Evolutionary conservation across 2,329 filamentous ascomycete species (phyloP).

Genomic region (Pseudogymnoascus sp.): DNA sequence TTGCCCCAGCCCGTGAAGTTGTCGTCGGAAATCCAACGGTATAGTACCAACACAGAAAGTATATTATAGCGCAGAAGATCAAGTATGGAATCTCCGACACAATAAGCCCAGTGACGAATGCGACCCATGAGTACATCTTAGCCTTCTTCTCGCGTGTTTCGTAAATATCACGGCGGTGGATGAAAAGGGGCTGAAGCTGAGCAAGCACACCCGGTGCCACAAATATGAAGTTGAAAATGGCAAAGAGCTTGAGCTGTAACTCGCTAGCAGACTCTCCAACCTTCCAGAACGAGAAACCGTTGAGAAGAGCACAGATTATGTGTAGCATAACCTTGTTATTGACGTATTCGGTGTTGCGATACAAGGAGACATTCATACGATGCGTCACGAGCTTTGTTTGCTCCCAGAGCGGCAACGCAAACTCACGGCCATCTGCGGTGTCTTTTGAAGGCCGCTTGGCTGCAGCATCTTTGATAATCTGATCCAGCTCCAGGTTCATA

Average conservation of each 20-base stretch:
- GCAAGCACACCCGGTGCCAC: constrained; percentile 49
- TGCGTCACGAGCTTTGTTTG: constrained; percentile 57
- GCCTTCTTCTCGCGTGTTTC: constrained; percentile 51
- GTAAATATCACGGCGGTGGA: constrained; percentile 47
- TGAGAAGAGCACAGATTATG: constrained; percentile 46
- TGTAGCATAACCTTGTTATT: constrained; percentile 44
- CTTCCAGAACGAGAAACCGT: constrained; percentile 54
- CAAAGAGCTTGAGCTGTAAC: constrained; percentile 47
- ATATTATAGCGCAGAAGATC: constrained; percentile 35
- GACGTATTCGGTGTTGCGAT: constrained; percentile 48
- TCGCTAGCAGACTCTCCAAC: constrained; percentile 42
- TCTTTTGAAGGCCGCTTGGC: constrained; percentile 31
- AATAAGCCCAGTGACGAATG: constrained; percentile 46
- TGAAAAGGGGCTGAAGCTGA: constrained; percentile 51
- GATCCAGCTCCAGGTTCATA: constrained; percentile 53
- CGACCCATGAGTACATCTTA: constrained; percentile 52
- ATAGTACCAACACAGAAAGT: constrained; percentile 49
- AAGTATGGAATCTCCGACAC: constrained; percentile 39
- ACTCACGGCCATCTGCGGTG: constrained; percentile 52
- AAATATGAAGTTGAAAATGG: constrained; percentile 56
- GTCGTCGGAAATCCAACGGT: constrained; percentile 35
- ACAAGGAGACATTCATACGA: constrained; percentile 54
- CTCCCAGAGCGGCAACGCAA: constrained; percentile 56
- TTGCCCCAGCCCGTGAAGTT: constrained; percentile 36
- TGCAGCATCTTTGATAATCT: constrained; percentile 48